Evolutionary conservation across 2,329 filamentous ascomycete genomes (phyloP).

Genomic region (Aspergillus quadricinctus): DNA sequence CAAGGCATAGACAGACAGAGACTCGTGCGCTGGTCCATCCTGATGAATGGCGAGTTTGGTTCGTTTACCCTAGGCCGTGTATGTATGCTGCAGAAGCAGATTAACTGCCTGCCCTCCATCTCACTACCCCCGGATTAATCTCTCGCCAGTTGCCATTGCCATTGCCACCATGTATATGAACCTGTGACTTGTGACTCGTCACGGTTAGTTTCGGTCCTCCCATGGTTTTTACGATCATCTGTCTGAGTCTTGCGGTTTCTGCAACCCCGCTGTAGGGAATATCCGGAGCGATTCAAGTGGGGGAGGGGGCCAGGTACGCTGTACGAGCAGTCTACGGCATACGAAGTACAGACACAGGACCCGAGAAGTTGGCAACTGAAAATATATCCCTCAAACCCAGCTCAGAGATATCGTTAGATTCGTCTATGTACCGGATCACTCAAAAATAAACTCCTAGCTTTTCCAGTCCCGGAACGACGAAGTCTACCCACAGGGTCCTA

Average conservation of each 20-base stretch:
- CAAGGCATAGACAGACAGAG: background rate
- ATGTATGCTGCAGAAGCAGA: too few relatives aligned
- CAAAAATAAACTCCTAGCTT: background rate
- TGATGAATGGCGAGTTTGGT: background rate
- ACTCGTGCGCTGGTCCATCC: background rate
- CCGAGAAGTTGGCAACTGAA: background rate
- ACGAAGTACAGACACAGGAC: background rate
- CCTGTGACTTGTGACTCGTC: background rate
- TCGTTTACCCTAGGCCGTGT: background rate
- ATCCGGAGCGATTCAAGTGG: slow-evolving; percentile 10
- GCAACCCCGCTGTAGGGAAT: slow-evolving; percentile 14
- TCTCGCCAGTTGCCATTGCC: background rate
- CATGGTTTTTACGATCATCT: background rate
- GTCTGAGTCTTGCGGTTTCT: background rate
- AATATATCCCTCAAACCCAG: background rate
- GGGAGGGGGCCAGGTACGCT: background rate
- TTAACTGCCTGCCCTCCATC: too few relatives aligned
- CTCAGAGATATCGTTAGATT: background rate
- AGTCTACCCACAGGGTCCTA: background rate
- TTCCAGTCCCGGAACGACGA: background rate
- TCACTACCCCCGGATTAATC: background rate
- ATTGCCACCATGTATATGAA: background rate
- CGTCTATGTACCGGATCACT: background rate
- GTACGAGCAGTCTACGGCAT: background rate
- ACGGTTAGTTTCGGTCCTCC: background rate